These are phyloP conservation scores for Guadua angustifolia DNA, from an alignment of 176 grass and related monocot species.

Conservation along the genomic window DNA sequence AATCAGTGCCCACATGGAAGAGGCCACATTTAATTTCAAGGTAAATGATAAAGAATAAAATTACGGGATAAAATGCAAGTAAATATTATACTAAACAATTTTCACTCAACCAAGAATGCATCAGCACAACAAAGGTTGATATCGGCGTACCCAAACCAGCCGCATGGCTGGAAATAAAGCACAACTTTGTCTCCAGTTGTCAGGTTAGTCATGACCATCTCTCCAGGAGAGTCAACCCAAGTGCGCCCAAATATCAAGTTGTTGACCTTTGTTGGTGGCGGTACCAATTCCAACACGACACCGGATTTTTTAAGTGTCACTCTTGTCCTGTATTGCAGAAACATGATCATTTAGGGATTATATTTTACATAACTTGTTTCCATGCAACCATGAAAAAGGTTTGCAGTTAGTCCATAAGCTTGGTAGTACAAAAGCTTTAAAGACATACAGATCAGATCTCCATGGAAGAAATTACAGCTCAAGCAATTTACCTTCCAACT, in stretches of 20 bases:
- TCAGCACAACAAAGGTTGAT: neutral
- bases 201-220: conserved; percentile 85
- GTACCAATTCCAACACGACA: conserved; percentile 78
- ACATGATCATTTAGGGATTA: conserved; percentile 21
- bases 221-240: conserved; percentile 82
- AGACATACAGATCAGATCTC: conserved; percentile 13
- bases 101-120: conserved; percentile 17
- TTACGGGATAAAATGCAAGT: conserved; percentile 1
- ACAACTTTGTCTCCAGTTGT: conserved; percentile 94
- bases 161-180: conserved; percentile 86
- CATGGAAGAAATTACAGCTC: conserved; percentile 28
- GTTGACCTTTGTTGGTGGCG: conserved; percentile 80
- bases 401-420: neutral
- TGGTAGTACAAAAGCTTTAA: neutral
- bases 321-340: conserved; percentile 70
- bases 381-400: neutral
- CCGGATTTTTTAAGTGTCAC: conserved; percentile 86
- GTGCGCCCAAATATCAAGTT: conserved; percentile 98
- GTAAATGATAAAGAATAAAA: neutral
- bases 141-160: conserved; percentile 89
- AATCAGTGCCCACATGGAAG: neutral
- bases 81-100: neutral
- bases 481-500: conserved; percentile 75
- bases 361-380: neutral
- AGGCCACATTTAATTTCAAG: conserved; percentile 8